phyloP scores from a whole-genome alignment of 257 asterid genomes.

The Mentha longifolia region DNA sequence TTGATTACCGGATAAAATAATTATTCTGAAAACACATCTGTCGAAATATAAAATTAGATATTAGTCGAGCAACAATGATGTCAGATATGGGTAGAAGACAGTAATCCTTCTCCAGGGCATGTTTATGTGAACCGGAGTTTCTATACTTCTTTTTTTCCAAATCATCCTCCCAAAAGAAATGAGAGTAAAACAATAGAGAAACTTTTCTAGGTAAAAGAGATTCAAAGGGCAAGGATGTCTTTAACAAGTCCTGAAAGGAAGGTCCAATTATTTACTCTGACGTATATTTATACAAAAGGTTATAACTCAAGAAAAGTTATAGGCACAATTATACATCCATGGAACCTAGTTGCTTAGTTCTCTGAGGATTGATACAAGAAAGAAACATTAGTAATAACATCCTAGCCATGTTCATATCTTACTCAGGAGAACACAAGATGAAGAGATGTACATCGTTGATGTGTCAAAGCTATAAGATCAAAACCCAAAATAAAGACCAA shows the following conservation, averaged over 20 bases:
- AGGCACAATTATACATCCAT: neutral
- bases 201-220: neutral
- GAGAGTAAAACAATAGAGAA: neutral
- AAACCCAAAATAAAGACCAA: neutral
- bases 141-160: neutral
- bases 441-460: neutral
- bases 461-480: slow-evolving; percentile 1
- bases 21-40: neutral
- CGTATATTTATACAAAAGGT: neutral
- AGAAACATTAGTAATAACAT: neutral
- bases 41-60: neutral
- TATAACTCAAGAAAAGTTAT: neutral
- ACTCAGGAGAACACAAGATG: neutral
- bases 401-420: slow-evolving; percentile 9
- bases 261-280: neutral
- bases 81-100: neutral
- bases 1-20: neutral
- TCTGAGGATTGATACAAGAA: neutral
- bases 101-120: neutral
- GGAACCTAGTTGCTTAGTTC: neutral
- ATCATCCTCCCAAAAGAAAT: neutral
- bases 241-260: neutral
- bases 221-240: neutral
- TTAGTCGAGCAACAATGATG: too few species aligned
- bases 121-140: neutral